These are phyloP conservation scores for Kockiozyma suomiensis DNA, from an alignment of 805 yeast genomes.

Conservation along the genomic window DNA sequence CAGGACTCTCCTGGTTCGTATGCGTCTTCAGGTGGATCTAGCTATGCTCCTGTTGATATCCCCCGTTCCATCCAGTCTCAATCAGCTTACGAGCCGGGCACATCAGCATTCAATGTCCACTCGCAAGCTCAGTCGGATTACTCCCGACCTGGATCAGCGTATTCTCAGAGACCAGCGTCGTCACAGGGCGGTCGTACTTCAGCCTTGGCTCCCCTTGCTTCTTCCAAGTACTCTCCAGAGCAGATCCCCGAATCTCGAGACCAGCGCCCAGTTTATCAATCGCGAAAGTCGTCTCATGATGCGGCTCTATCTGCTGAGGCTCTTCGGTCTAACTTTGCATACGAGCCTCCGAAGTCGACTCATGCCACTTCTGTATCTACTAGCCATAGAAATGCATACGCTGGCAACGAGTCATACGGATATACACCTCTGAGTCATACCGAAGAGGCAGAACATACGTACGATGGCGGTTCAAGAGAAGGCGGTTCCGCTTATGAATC, in stretches of 20 bases:
- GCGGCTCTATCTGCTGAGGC: conserved; percentile 1
- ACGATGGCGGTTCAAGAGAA: not conserved
- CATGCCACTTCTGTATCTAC: conserved; percentile 28
- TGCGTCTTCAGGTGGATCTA: conserved; percentile 1
- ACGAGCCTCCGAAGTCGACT: conserved; percentile 20
- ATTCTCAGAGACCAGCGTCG: conserved; percentile 10
- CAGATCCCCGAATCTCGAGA: not conserved
- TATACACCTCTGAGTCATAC: not conserved
- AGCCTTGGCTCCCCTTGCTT: conserved; percentile 1
- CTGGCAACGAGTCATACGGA: not conserved
- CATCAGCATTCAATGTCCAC: conserved; percentile 7
- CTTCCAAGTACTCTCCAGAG: not conserved
- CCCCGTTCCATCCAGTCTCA: conserved; percentile 3
- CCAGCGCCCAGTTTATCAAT: not conserved
- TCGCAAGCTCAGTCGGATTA: not conserved
- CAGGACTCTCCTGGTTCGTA: conserved; percentile 19
- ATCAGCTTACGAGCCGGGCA: conserved; percentile 8
- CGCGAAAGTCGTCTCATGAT: conserved; percentile 5
- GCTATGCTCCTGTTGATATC: conserved; percentile 13
- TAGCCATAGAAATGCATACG: not conserved
- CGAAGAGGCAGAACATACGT: not conserved
- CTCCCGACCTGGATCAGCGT: conserved; percentile 11
- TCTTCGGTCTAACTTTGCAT: conserved; percentile 29
- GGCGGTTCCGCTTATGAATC: not conserved
- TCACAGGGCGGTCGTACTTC: conserved; percentile 7